Percentiles rank a stretch among this genome's conserved stretches.
phyloP scores from a whole-genome alignment of 2,329 filamentous ascomycete genomes.

The Phialophora expanda region DNA sequence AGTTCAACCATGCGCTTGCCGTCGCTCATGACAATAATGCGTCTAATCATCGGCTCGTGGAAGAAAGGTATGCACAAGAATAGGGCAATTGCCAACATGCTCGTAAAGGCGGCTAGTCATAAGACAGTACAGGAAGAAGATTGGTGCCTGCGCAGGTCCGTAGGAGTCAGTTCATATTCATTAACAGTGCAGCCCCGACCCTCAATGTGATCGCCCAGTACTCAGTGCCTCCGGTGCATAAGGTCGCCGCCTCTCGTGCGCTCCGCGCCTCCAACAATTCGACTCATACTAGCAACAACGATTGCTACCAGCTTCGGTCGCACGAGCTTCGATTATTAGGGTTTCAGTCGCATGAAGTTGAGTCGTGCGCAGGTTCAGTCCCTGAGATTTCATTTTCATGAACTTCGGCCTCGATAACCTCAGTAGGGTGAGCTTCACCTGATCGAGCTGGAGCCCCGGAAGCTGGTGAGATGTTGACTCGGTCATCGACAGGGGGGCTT shows the following conservation, averaged over 20 bases:
- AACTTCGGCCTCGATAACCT: conserved; percentile 2
- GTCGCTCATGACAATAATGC: conserved; percentile 19
- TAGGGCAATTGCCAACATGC: conserved; percentile 18
- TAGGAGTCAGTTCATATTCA: conserved; percentile 35
- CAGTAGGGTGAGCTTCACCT: background rate
- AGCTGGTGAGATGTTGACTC: background rate
- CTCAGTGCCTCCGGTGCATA: background rate
- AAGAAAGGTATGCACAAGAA: conserved; percentile 26
- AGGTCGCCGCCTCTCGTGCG: background rate
- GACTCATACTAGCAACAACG: background rate
- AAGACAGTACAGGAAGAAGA: conserved; percentile 48
- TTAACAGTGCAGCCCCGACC: background rate
- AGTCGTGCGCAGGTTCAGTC: background rate
- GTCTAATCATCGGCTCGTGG: conserved; percentile 22
- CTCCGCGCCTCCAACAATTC: background rate
- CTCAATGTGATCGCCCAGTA: conserved; percentile 1
- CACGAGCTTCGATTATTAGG: background rate
- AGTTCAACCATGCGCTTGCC: conserved; percentile 16
- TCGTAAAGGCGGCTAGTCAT: conserved; percentile 46
- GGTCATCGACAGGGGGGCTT: background rate
- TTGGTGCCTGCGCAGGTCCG: conserved; percentile 37
- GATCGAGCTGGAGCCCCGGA: background rate
- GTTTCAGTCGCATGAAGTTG: background rate
- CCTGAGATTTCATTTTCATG: background rate
- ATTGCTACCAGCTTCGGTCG: background rate